Evolutionary conservation across 164 flowering plant genomes (phyloP), one percentile per base, ranked within the genome.

Genomic region (Magnolia officinalis): DNA sequence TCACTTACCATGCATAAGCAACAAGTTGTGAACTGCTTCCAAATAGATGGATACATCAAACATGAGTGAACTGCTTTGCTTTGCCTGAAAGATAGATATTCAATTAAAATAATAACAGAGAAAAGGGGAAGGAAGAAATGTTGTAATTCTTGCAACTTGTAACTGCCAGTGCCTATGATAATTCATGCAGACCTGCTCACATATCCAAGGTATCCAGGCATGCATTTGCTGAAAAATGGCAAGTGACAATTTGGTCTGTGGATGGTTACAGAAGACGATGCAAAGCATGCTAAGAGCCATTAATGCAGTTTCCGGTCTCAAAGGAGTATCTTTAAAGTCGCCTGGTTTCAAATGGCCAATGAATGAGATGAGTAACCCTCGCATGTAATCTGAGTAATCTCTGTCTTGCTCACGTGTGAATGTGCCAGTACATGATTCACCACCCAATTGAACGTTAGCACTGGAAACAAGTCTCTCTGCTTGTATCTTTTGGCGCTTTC

Each of bases 221-320:
- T 49, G 73, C 87, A 91, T 85, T 77, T 84, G 85, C 80, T 77
- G 86, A 82, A 88, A 90, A 51, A 90, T 81, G 71, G 50, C 16
- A 50, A 29, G 49, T 50, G 92, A 83, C 74, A 90, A 31, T 77
- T 75, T 66, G 50, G 85, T 81, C 55, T 76, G 75, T 7, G 96
- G 92, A 64, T 83, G 84, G 78, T 83, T 80, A 72, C 83, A 87
- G 79, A 92, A 90, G 64, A 88, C 86, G 72, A 90, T 84, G 78
- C 88, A 88, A 75, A 96, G 93, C 84, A 90, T 86, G 87, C 98
- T 89, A 83, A 96, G 92, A 80, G 98, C 89, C 66, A 81, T 74
- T 73, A 94, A 64, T 31, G 97, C 84, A 79, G 80, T 80, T 79
- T 91, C 90, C 63, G 89, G 86, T 72, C 77, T 82, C 68, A 87